These are phyloP conservation scores for Lyophyllum shimeji DNA, from an alignment of 768 basidiomycete genomes.

Conservation along the genomic window DNA sequence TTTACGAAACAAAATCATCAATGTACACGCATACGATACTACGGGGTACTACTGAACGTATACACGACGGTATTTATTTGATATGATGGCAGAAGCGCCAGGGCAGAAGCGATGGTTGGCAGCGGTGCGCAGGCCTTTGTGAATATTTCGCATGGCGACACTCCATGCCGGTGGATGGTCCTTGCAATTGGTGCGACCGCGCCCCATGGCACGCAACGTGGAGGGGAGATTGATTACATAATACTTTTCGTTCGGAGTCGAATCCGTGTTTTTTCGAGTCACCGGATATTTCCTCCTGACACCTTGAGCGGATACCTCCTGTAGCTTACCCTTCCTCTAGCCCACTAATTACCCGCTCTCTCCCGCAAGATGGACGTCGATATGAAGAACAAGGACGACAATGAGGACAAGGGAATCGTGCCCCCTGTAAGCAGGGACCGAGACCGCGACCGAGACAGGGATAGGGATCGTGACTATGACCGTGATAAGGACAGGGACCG, in stretches of 20 bases:
- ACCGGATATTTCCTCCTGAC: conserved; percentile 6
- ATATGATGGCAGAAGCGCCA: too few species aligned
- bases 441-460: conserved; percentile 45
- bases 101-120: too few species aligned
- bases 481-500: conserved; percentile 32
- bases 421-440: conserved; percentile 38
- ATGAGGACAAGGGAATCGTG: conserved; percentile 57
- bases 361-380: conserved; percentile 67
- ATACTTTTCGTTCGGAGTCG: not conserved
- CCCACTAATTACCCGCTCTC: conserved; percentile 4
- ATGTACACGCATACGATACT: not conserved
- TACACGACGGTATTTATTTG: not conserved
- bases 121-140: too few species aligned
- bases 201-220: not conserved
- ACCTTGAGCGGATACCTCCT: not conserved
- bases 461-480: conserved; percentile 39
- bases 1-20: not conserved
- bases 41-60: not conserved
- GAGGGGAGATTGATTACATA: not conserved
- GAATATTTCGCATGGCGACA: too few species aligned
- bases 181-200: too few species aligned
- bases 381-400: conserved; percentile 77
- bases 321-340: conserved; percentile 8
- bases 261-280: not conserved
- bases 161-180: too few species aligned